Evolutionary conservation across 2,329 filamentous ascomycete genomes (phyloP), one percentile per base, ranked within the genome.

Genomic region (Colletotrichum caudatum): DNA sequence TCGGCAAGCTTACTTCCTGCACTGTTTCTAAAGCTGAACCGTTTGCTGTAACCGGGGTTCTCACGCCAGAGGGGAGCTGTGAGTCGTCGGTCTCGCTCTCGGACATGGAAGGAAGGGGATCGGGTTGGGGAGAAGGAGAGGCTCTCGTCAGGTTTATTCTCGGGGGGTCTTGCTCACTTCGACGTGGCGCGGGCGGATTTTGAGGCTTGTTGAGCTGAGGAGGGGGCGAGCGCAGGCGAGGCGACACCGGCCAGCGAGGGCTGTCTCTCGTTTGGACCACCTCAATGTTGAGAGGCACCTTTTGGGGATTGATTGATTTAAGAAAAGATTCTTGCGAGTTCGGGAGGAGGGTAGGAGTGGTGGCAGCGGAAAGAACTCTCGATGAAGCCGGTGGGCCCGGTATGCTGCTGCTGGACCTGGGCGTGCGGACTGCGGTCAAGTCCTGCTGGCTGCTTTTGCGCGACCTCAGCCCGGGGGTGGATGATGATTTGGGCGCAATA

Each of bases 1-100:
- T 91, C 54, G 92, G 90, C 72, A 94, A 89, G 82, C 94, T 96
- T 65, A 92, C 91, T 85, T 98, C 95, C 79, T 97, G 93, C 20
- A 98, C 95, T 0, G 96, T 98, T 82, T 97, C 95, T 69, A 98
- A 84, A 59, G 89, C 89, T 60, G 91, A 90, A 64, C 87, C 85
- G 71, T 87, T 88, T 74, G 91, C 87, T 39, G 73, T 69, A 44
- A 85, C 87, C 29, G 90, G 89, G 23, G 90, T 89, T 78, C 87
- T 84, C 82, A 89, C 84, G 61, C 89, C 89, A 26, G 88, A 82
- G 56, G 82, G 81, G n/a, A 82, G 76, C 50, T 84, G 80, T 14
- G 78, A 74, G 50, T 90, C 88, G 74, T 90, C 88, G 66, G 80
- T 81, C 73, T 90, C 88, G 75, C 81, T 86, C 73, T 89, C 87